phyloP scores from a whole-genome alignment of 176 grass and related monocot species.

The Rhynchospora tenuis region DNA sequence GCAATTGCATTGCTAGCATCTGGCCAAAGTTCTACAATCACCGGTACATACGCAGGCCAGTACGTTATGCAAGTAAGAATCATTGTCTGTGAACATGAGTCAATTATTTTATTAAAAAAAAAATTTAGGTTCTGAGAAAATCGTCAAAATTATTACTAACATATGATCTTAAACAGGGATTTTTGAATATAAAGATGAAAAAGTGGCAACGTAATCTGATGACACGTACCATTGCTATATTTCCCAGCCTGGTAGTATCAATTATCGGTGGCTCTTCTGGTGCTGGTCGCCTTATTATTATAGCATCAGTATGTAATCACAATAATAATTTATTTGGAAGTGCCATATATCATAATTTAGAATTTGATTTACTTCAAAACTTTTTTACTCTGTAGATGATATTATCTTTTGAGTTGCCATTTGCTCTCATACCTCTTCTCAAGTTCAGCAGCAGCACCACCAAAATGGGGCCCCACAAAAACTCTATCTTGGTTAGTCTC shows the following conservation, averaged over 20 bases:
- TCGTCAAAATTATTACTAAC: neutral
- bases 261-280: slow-evolving; percentile 68
- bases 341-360: neutral
- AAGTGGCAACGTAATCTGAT: slow-evolving; percentile 80
- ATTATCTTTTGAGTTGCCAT: slow-evolving; percentile 80
- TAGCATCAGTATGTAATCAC: slow-evolving; percentile 54
- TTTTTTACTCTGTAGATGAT: slow-evolving; percentile 59
- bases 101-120: neutral
- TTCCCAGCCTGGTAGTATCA: slow-evolving; percentile 62
- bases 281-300: slow-evolving; percentile 78
- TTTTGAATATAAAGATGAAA: slow-evolving; percentile 88
- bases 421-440: slow-evolving; percentile 87
- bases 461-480: slow-evolving; percentile 88
- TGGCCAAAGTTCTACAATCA: slow-evolving; percentile 89
- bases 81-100: neutral
- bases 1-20: slow-evolving; percentile 83
- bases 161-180: slow-evolving; percentile 47
- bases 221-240: slow-evolving; percentile 71
- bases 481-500: slow-evolving; percentile 65
- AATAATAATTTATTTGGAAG: neutral
- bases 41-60: slow-evolving; percentile 85
- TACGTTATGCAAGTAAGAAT: slow-evolving; percentile 85
- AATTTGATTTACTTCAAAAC: neutral
- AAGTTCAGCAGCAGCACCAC: slow-evolving; percentile 78
- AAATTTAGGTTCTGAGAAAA: neutral